A percentile compares a stretch with the other conserved stretches of the same genome.
Evolutionary conservation across 2,329 filamentous ascomycete genomes (phyloP).

Genomic region (Phyllosticta capitalensis): DNA sequence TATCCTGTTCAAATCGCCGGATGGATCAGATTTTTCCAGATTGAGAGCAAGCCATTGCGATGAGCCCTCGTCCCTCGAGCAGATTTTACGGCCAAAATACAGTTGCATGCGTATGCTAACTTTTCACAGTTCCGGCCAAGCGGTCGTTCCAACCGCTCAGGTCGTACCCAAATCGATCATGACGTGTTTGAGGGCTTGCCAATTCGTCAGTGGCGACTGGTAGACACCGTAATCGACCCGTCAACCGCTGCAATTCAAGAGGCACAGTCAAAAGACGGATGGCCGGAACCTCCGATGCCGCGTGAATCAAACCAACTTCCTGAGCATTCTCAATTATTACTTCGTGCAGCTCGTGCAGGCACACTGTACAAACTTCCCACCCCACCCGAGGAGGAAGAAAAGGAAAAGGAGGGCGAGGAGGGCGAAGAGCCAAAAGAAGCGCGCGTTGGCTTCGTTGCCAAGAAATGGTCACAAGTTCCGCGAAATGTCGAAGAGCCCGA

Average conservation of each 20-base stretch:
- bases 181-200: slow-evolving; percentile 68
- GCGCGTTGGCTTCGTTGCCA: slow-evolving; percentile 44
- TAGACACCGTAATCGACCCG: slow-evolving; percentile 56
- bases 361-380: slow-evolving; percentile 63
- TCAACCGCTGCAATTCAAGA: slow-evolving; percentile 48
- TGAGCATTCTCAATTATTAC: slow-evolving; percentile 69
- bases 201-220: slow-evolving; percentile 80
- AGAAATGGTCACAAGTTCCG: slow-evolving; percentile 50
- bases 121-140: slow-evolving; percentile 43
- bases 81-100: neutral
- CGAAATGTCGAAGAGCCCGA: slow-evolving; percentile 49
- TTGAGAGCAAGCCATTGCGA: neutral
- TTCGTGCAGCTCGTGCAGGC: slow-evolving; percentile 71
- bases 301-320: slow-evolving; percentile 71
- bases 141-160: slow-evolving; percentile 48
- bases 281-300: slow-evolving; percentile 80
- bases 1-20: no score
- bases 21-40: neutral
- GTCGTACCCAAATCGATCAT: slow-evolving; percentile 51
- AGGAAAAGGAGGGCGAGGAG: slow-evolving; percentile 34
- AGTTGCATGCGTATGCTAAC: neutral
- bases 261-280: slow-evolving; percentile 41
- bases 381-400: slow-evolving; percentile 53
- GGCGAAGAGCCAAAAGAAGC: slow-evolving; percentile 33
- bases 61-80: neutral